Conservation (phyloP, 2,329 filamentous ascomycete species). For the Sclerotinia borealis region DNA sequence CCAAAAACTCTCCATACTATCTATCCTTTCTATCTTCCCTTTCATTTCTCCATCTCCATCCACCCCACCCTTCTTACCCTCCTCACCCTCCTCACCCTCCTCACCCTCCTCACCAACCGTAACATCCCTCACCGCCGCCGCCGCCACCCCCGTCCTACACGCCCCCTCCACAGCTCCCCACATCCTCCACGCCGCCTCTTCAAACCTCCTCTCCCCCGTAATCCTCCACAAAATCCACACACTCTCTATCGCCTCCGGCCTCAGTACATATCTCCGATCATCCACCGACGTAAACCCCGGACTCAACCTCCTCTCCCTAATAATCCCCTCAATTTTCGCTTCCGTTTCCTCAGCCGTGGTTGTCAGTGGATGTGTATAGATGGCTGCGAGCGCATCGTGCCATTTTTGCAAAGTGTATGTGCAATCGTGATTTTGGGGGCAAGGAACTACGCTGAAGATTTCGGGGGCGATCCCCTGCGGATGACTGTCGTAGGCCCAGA, state of each 20-base stretch:
- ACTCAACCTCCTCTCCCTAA: constrained; percentile 16
- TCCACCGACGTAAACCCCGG: constrained; percentile 24
- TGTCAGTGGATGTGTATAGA: neutral
- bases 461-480: constrained; percentile 59
- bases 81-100: constrained; percentile 42
- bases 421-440: constrained; percentile 22
- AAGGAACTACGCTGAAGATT: constrained; percentile 37
- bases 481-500: constrained; percentile 55
- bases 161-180: constrained; percentile 40
- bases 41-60: neutral
- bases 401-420: constrained; percentile 47
- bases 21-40: neutral
- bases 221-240: constrained; percentile 53
- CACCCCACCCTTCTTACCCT: neutral
- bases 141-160: constrained; percentile 38
- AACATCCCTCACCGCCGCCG: constrained; percentile 40
- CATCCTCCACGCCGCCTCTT: constrained; percentile 43
- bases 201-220: constrained; percentile 31
- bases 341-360: constrained; percentile 11
- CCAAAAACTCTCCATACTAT: constrained; percentile 51
- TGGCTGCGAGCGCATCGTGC: constrained; percentile 19
- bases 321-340: constrained; percentile 12
- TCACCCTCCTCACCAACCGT: constrained; percentile 36
- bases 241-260: constrained; percentile 61
- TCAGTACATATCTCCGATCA: constrained; percentile 25